phyloP scores from a whole-genome alignment of 2,329 filamentous ascomycete species.

The Aspergillus ibericus region DNA sequence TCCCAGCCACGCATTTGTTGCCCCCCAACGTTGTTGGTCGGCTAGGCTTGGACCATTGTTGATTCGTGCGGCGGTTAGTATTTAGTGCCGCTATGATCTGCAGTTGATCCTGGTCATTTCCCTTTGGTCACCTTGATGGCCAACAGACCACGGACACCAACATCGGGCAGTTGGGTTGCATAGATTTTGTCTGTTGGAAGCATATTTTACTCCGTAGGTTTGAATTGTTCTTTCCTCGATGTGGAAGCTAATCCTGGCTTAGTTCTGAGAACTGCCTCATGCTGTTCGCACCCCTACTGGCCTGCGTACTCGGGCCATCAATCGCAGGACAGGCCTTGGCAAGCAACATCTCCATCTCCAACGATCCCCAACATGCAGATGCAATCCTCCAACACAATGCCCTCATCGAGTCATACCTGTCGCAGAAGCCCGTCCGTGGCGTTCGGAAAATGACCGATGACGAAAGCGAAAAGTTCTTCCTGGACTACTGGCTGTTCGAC shows the following conservation, averaged over 20 bases:
- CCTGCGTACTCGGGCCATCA: conserved; percentile 6
- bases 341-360: background rate
- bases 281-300: background rate
- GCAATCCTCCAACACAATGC: conserved; percentile 24
- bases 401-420: conserved; percentile 32
- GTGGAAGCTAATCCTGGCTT: background rate
- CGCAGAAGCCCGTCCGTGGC: conserved; percentile 21
- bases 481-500: conserved; percentile 47
- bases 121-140: background rate
- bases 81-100: background rate
- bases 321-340: conserved; percentile 9
- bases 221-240: background rate
- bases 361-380: background rate
- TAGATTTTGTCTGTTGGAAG: background rate
- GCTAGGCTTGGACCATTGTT: background rate
- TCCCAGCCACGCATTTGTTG: background rate
- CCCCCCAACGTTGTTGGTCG: background rate
- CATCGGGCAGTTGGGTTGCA: background rate
- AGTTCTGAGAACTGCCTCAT: background rate
- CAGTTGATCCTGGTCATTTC: background rate
- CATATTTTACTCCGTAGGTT: background rate
- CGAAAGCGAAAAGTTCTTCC: conserved; percentile 50
- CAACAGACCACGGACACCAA: background rate
- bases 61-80: background rate
- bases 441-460: conserved; percentile 47